Evolutionary conservation across 192 early-diverging fungal species (phyloP).

Genomic region (Linnemannia hyalina): DNA sequence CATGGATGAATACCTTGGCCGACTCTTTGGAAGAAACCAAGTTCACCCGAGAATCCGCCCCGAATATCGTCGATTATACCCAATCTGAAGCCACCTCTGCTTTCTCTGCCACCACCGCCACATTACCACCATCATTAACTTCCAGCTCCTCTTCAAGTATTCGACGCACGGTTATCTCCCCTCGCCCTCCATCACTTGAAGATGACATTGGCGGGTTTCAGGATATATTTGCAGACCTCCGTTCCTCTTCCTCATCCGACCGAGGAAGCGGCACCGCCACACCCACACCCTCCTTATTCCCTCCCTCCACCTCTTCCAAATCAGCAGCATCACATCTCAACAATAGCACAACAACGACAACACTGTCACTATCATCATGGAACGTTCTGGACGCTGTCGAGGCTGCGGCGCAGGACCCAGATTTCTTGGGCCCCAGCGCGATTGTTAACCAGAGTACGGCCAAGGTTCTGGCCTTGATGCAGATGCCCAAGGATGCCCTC

Average conservation of each 20-base stretch:
- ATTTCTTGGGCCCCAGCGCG: conserved; percentile 31
- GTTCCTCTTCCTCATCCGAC: background rate
- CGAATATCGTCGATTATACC: conserved; percentile 31
- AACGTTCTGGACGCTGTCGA: conserved; percentile 47
- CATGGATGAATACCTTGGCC: conserved; percentile 41
- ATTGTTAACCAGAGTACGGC: conserved; percentile 15
- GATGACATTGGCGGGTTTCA: conserved; percentile 44
- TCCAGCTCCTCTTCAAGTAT: background rate
- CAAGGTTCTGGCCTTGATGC: conserved; percentile 65
- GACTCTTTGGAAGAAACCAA: conserved; percentile 37
- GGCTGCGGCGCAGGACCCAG: conserved; percentile 38
- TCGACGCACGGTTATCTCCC: background rate
- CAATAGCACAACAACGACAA: background rate
- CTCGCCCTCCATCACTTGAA: conserved; percentile 16
- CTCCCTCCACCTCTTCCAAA: background rate
- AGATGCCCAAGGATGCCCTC: conserved; percentile 75
- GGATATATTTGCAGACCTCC: conserved; percentile 28
- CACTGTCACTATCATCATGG: conserved; percentile 10
- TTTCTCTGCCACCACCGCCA: background rate
- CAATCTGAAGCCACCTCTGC: conserved; percentile 17
- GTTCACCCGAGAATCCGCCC: background rate
- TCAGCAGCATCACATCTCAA: background rate
- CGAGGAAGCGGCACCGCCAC: background rate
- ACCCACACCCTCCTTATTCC: background rate
- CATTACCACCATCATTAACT: background rate